Evolutionary conservation across 441 rosid species (phyloP), one percentile per base, ranked within the genome.

Genomic region (Brassica balearica): DNA sequence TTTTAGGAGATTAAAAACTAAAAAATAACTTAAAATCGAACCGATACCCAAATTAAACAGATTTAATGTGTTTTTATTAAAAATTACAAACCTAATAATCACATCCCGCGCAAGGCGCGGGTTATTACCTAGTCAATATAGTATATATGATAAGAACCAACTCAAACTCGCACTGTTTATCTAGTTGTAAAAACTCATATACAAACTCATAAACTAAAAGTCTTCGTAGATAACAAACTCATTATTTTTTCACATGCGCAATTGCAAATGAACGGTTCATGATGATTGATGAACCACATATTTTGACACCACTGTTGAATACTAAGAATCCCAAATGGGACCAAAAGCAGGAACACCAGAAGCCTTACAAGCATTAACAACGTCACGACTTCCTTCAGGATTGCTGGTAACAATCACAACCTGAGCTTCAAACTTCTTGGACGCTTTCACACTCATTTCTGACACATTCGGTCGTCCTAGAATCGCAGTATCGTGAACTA

Each of bases 291-390:
- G 53, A 46, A 46, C 53, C 53, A 46, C 53, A 11, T 12, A 12
- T 12, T 12, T 41, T 0, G 48, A 46, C 15, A 46, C 53, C 6
- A 46, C 14, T 0, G 53, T 46, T 46, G 53, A 12, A 46, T 46
- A 11, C 81, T 85, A 90, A 12, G 98, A 91, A 80, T 93, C 97
- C 97, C 94, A 93, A 77, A 90, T 92, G n/a, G 97, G 98, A 75
- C 95, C 97, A 61, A 92, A 93, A 3, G 92, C 92, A 8, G 94
- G 81, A 58, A 92, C 80, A 68, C 92, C 87, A 1, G 84, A 78
- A 9, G 68, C 83, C 64, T 88, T 87, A 81, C 95, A 90, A 0
- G 92, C 81, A 68, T 84, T 74, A 8, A 91, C 92, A 41, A 90
- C 89, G 19, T 91, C 91, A 72, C 90, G 85, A 77, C 95, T 90